Evolutionary conservation across 805 yeast genomes (phyloP).

Genomic region (Lipomyces orientalis): DNA sequence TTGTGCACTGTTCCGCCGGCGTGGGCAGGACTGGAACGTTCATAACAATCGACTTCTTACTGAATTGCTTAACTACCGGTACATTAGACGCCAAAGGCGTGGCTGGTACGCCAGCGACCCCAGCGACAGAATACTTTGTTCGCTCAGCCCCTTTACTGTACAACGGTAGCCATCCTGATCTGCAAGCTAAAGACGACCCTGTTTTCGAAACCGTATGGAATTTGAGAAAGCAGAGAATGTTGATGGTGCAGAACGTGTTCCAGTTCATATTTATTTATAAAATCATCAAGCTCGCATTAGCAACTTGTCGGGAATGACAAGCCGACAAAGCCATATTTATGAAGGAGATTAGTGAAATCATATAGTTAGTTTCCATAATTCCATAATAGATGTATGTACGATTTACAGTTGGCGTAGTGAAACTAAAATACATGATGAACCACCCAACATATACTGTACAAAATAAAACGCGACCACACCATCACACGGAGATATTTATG

Average conservation of each 20-base stretch:
- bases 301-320: background rate
- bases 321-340: background rate
- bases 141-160: background rate
- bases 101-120: background rate
- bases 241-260: slow-evolving; percentile 51
- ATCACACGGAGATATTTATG: background rate
- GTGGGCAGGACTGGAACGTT: slow-evolving; percentile 96
- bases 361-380: background rate
- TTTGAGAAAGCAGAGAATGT: slow-evolving; percentile 50
- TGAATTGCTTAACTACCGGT: slow-evolving; percentile 32
- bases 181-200: slow-evolving; percentile 33
- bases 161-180: background rate
- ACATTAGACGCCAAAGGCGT: background rate
- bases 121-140: background rate
- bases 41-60: slow-evolving; percentile 67
- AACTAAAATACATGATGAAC: background rate
- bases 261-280: slow-evolving; percentile 50
- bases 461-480: background rate
- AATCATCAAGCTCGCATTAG: slow-evolving; percentile 12
- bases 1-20: slow-evolving; percentile 96
- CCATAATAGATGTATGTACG: background rate
- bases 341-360: background rate
- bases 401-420: slow-evolving; percentile 1
- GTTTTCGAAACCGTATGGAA: slow-evolving; percentile 43
- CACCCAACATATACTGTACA: slow-evolving; percentile 1